Conservation (phyloP, 495 filamentous ascomycete species). For the Penicillium turbatum region DNA sequence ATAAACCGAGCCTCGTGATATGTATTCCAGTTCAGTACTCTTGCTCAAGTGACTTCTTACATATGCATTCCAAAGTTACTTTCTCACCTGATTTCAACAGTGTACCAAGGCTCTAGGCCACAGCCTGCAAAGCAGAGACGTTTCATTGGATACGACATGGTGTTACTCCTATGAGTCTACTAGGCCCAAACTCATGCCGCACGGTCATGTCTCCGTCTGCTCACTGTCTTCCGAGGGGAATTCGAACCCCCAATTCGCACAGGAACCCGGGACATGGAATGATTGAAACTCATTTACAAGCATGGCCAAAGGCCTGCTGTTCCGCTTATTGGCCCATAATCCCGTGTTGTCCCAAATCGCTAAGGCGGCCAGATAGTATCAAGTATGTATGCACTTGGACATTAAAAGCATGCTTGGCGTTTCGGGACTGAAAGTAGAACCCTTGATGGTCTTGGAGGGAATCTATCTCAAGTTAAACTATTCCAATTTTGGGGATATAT, state of each 20-base stretch:
- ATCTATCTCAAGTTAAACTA: neutral
- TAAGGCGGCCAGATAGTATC: conserved; percentile 1
- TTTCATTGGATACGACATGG: conserved; percentile 1
- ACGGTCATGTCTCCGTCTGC: conserved; percentile 8
- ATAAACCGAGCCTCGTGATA: neutral
- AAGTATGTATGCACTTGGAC: conserved; percentile 1
- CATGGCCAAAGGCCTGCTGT: neutral
- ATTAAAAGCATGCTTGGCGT: conserved; percentile 4
- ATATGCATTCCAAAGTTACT: neutral
- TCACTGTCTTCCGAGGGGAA: neutral
- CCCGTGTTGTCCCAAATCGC: neutral
- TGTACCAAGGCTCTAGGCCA: conserved; percentile 1
- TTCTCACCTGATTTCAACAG: neutral
- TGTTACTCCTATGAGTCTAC: neutral
- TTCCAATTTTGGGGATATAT: neutral
- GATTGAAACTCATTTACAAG: neutral
- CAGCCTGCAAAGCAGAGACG: neutral
- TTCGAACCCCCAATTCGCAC: neutral
- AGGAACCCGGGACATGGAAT: neutral
- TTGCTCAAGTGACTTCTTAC: neutral
- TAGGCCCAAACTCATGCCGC: conserved; percentile 8
- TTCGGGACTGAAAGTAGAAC: neutral
- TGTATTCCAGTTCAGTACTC: neutral
- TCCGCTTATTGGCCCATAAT: neutral
- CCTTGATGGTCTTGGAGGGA: neutral